These are phyloP conservation scores for Plectosphaerella plurivora DNA, from an alignment of 2,329 filamentous ascomycete species.

Conservation along the genomic window DNA sequence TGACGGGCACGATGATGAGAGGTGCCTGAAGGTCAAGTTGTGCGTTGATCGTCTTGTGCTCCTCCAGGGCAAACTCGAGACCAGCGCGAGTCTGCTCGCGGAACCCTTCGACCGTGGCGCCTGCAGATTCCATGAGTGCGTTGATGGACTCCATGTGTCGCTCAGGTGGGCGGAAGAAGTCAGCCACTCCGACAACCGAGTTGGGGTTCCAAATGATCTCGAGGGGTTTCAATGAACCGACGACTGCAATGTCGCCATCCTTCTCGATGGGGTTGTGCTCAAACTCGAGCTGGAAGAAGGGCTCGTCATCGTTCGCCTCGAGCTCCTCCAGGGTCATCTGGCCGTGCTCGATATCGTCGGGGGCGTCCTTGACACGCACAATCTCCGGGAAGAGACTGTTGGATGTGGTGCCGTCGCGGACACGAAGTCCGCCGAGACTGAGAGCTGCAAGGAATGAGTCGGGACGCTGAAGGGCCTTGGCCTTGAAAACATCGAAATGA, in stretches of 20 bases:
- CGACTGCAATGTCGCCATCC: constrained; percentile 85
- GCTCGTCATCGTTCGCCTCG: constrained; percentile 53
- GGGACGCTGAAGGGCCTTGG: constrained; percentile 82
- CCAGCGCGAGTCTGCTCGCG: constrained; percentile 94
- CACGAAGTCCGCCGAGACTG: constrained; percentile 84
- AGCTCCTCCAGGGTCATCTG: constrained; percentile 51
- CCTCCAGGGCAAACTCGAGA: constrained; percentile 91
- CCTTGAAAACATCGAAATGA: constrained; percentile 91
- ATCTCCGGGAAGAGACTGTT: constrained; percentile 92
- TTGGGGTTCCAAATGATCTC: constrained; percentile 98
- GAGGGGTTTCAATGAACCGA: constrained; percentile 87
- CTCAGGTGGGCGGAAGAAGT: constrained; percentile 95
- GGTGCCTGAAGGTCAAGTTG: constrained; percentile 94
- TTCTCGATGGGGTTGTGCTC: constrained; percentile 94
- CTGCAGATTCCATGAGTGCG: constrained; percentile 91
- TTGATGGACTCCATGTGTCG: constrained; percentile 98
- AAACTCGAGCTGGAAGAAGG: constrained; percentile 87
- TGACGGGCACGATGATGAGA: constrained; percentile 93
- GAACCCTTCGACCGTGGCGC: constrained; percentile 90
- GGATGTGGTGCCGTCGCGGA: constrained; percentile 93
- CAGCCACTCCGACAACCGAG: constrained; percentile 83
- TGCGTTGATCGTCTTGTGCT: constrained; percentile 97
- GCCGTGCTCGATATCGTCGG: constrained; percentile 41
- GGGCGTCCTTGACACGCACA: constrained; percentile 87
- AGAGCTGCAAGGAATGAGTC: constrained; percentile 88